phyloP scores from a whole-genome alignment of 139 green algal genomes.

The Marvania coccoides region DNA sequence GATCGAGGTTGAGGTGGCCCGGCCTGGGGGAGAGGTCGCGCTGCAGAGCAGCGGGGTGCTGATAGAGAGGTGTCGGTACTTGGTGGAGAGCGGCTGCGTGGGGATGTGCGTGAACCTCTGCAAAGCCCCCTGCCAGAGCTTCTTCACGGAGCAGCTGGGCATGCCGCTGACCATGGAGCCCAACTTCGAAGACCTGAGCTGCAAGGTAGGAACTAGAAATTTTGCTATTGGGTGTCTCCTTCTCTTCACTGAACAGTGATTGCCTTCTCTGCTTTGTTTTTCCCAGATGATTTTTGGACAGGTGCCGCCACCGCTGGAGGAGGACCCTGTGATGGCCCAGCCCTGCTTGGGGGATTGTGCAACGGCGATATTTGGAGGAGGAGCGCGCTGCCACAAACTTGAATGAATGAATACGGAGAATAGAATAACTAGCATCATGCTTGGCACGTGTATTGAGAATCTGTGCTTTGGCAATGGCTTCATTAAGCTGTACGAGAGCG shows the following conservation, averaged over 20 bases:
- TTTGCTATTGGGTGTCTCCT: too few species aligned
- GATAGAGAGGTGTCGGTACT: constrained; percentile 61
- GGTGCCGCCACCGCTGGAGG: constrained; percentile 38
- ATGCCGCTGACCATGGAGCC: constrained; percentile 74
- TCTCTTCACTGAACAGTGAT: neutral
- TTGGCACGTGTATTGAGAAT: too few species aligned
- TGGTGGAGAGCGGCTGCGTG: constrained; percentile 55
- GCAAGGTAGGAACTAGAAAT: constrained; percentile 29
- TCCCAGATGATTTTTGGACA: constrained; percentile 54
- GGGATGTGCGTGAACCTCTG: constrained; percentile 84
- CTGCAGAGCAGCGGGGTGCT: constrained; percentile 42
- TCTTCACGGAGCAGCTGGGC: constrained; percentile 77
- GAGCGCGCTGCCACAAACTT: constrained; percentile 20
- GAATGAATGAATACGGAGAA: too few species aligned
- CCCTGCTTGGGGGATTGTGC: constrained; percentile 35
- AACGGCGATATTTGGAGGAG: neutral
- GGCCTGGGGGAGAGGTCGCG: neutral
- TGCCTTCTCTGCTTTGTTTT: too few species aligned
- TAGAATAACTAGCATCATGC: too few species aligned
- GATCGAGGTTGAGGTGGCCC: constrained; percentile 29
- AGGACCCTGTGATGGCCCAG: constrained; percentile 46
- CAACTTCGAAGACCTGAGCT: constrained; percentile 58
- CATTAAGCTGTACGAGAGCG: too few species aligned
- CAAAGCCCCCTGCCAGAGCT: constrained; percentile 62
- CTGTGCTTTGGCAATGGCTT: too few species aligned